Evolutionary conservation across 768 basidiomycete genomes (phyloP).

Genomic region (Suillus placidus): DNA sequence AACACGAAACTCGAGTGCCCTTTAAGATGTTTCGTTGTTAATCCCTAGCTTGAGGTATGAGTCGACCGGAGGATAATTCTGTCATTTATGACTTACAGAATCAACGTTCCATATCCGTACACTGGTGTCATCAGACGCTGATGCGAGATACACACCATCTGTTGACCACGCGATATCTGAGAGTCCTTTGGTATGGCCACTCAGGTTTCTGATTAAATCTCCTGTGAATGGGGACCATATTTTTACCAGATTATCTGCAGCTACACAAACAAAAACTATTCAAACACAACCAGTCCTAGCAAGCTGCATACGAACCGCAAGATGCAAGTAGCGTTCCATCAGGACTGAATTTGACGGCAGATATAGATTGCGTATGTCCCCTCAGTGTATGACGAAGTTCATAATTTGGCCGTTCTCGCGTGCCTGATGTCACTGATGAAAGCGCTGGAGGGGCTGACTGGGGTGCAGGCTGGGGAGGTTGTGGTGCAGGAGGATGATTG

Average conservation of each 20-base stretch:
- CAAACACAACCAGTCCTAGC: slow-evolving; percentile 5
- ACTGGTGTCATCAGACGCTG: slow-evolving; percentile 90
- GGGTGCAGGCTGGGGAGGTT: slow-evolving; percentile 36
- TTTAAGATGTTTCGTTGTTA: slow-evolving; percentile 69
- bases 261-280: slow-evolving; percentile 39
- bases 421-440: slow-evolving; percentile 38
- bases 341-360: slow-evolving; percentile 89
- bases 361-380: slow-evolving; percentile 84
- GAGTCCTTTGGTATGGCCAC: slow-evolving; percentile 78
- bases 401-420: slow-evolving; percentile 60
- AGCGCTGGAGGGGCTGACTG: slow-evolving; percentile 35
- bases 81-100: slow-evolving; percentile 50
- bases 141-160: slow-evolving; percentile 81
- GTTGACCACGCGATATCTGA: slow-evolving; percentile 91
- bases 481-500: slow-evolving; percentile 47
- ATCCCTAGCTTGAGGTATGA: slow-evolving; percentile 47
- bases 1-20: slow-evolving; percentile 91
- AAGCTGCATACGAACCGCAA: slow-evolving; percentile 62
- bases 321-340: slow-evolving; percentile 85
- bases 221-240: slow-evolving; percentile 85
- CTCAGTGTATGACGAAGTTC: slow-evolving; percentile 63
- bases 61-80: not conserved
- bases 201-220: slow-evolving; percentile 71
- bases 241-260: slow-evolving; percentile 77
- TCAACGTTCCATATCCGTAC: slow-evolving; percentile 90